A percentile compares a stretch with the other conserved stretches of the same genome.
phyloP scores from a whole-genome alignment of 2,329 filamentous ascomycete species.

The Pseudogymnoascus sp. region DNA sequence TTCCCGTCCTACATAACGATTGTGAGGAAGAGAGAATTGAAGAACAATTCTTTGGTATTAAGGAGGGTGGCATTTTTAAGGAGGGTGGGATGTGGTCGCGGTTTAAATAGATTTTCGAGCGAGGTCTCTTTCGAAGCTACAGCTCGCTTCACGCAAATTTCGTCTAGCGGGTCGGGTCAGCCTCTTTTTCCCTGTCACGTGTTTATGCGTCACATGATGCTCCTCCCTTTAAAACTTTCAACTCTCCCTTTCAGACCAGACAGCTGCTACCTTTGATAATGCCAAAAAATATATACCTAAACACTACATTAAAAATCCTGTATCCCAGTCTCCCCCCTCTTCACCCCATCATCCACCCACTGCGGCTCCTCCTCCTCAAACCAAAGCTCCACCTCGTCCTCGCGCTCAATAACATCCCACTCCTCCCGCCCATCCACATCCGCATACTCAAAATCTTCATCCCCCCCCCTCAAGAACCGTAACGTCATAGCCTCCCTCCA shows the following conservation, averaged over 20 bases:
- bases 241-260: too few relatives aligned
- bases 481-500: constrained; percentile 30
- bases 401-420: constrained; percentile 27
- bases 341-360: constrained; percentile 20
- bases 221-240: too few relatives aligned
- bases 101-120: constrained; percentile 9
- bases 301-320: constrained; percentile 27
- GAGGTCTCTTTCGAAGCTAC: constrained; percentile 9
- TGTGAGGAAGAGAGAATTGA: constrained; percentile 1
- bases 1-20: constrained; percentile 7
- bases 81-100: neutral
- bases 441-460: constrained; percentile 29
- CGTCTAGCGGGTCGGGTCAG: neutral
- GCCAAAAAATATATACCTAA: too few relatives aligned
- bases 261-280: neutral
- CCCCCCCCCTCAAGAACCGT: constrained; percentile 28
- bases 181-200: neutral
- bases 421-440: constrained; percentile 27
- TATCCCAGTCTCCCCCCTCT: constrained; percentile 28
- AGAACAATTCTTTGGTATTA: constrained; percentile 6
- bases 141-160: constrained; percentile 10
- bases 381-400: constrained; percentile 29
- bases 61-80: constrained; percentile 6
- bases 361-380: constrained; percentile 31
- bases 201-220: neutral